Base-by-base conservation (phyloP, 2,329 filamentous ascomycete species). In the Phyllosticta citrichinensis region DNA sequence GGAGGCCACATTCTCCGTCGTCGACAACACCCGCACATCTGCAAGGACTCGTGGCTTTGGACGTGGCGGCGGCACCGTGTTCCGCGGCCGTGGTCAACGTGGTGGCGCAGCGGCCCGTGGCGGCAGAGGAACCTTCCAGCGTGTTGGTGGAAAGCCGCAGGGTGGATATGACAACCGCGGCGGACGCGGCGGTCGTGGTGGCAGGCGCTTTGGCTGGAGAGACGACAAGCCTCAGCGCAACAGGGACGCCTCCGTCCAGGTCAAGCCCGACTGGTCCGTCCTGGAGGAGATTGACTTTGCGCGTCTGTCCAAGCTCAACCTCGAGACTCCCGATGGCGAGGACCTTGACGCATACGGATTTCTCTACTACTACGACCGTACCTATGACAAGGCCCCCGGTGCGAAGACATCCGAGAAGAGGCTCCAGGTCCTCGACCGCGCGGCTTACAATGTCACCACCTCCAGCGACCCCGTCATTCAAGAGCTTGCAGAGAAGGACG, bases 251-350 rank as follows among this genome's bases (percentile, higher is more conserved):
- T 96, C 91, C 40, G 90, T 99, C 72, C 93, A 93, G 79, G 91
- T 97, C 77, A 95, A 95, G 78, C 85, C 92, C 22, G 92, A 97
- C 74, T 99, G 94, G 94, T 83, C 86, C 71, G 84, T 99, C 79
- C 81, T 97, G 70, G 94, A 99, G 79, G 94, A 99, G 82, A 97
- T 99, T 74, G 94, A 99, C 77, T 99, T 96, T 80, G 93, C 91
- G 80, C 88, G 94, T 67, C 84, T 99, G 68, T 83, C 85, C 68
- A 99, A 99, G 83, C 84, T 99, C 70, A 99, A 97, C 79, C 83
- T 99, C 64, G 94, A 97, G 70, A 87, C 91, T 17, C 90, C 93
- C 67, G 91, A 96, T 58, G 94, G 94, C 71, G 94, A 99, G 78
- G 94, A 99, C 71, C 78, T 99, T 64, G 93, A 96, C 68, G 87